Evolutionary conservation across 176 grass and related monocot genomes (phyloP), one percentile per base, ranked within the genome.

Genomic region (Microstegium vimineum): DNA sequence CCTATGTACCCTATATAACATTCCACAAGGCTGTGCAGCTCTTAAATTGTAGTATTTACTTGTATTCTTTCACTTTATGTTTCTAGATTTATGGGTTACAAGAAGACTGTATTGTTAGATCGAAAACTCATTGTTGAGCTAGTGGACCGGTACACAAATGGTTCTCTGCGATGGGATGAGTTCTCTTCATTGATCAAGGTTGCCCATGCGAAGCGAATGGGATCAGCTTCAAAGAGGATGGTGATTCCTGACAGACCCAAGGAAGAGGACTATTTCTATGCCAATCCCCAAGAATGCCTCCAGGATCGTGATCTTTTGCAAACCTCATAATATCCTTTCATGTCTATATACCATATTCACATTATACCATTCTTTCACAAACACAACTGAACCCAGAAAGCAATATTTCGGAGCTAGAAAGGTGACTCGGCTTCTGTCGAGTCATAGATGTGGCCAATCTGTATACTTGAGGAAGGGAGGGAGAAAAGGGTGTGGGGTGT

Each of bases 231-330:
- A 2, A 86, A 77, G 37, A 90, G 97, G 79, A 87, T 66, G 2
- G 77, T 94, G 80, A 94, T 96, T 83, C 77, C 93, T 4, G 91
- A 96, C 66, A 87, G 85, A 71, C 97, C 97, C 65, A 99, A 99
- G 87, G 97, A 99, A 86, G 97, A 99, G 80, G 85, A 96, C 66
- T 99, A 94, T 77, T 99, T 94, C 74, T 99, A 92, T 83, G 85
- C 97, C 8, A 99, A 99, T 78, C 93, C 97, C 62, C 83, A 99
- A 33, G 97, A 99, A 64, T 99, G 97, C 65, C 82, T 99, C 35
- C 87, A 51, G 80, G 85, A 83, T 45, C 63, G 47, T 15, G 74
- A 90, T 71, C 69, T 82, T 35, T 32, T 73, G 23, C 74, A 32
- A 34, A 77, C 40, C 59, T 90, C 52, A 61, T 94, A 78, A 92